Conservation (phyloP, 768 basidiomycete species). For the Macrolepiota dolichaula region DNA sequence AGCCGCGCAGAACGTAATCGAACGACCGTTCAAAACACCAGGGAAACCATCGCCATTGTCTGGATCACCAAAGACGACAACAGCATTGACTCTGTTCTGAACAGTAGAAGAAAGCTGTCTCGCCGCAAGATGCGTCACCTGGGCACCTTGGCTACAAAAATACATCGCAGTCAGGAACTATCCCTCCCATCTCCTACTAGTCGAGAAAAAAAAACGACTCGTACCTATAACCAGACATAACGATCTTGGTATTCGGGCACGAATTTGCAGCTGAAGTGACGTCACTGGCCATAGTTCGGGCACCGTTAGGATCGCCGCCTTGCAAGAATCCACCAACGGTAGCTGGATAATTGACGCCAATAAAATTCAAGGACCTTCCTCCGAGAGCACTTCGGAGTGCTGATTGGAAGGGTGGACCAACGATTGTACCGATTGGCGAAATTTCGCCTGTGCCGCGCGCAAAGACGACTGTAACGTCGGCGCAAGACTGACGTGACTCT, state of each 20-base stretch:
- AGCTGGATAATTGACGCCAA: constrained; percentile 34
- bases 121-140: constrained; percentile 16
- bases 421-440: constrained; percentile 29
- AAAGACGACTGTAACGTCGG: constrained; percentile 32
- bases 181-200: neutral
- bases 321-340: constrained; percentile 31
- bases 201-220: neutral
- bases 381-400: constrained; percentile 27
- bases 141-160: constrained; percentile 24
- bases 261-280: constrained; percentile 24
- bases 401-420: constrained; percentile 32
- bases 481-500: constrained; percentile 20
- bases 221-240: constrained; percentile 35
- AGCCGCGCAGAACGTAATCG: constrained; percentile 25
- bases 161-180: neutral
- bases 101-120: constrained; percentile 11
- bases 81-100: constrained; percentile 15
- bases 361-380: constrained; percentile 28
- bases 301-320: constrained; percentile 32
- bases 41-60: constrained; percentile 26
- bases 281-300: constrained; percentile 30
- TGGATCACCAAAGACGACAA: constrained; percentile 28
- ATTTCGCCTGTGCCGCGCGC: constrained; percentile 34
- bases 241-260: constrained; percentile 30
- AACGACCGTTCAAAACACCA: constrained; percentile 21